phyloP scores from a whole-genome alignment of 495 filamentous ascomycete genomes.

The Xylaria bambusicola region DNA sequence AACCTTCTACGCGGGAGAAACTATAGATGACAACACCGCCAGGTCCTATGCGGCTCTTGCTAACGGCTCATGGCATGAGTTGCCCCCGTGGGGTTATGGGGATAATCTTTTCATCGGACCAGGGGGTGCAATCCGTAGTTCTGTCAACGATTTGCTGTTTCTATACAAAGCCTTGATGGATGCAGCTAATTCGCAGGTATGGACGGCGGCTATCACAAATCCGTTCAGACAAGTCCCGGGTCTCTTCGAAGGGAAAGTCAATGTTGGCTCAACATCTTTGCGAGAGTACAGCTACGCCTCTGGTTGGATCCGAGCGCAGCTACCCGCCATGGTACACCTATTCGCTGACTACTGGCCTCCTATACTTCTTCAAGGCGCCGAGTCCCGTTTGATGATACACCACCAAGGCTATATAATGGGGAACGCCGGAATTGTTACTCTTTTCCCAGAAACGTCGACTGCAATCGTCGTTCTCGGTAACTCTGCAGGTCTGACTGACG shows the following conservation, averaged over 20 bases:
- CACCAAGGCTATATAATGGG: no score
- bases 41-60: conserved; percentile 3
- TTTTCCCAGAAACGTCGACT: no score
- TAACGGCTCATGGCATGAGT: background rate
- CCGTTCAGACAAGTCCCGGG: no score
- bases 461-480: no score
- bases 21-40: background rate
- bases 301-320: background rate
- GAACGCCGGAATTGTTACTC: no score
- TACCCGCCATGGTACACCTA: background rate
- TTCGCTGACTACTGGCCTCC: background rate
- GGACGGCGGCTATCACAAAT: no score
- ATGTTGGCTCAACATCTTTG: background rate
- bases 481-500: no score
- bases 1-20: background rate
- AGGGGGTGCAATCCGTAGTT: conserved; percentile 1
- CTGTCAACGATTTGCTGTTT: background rate
- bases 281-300: background rate
- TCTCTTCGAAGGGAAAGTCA: no score
- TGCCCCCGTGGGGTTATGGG: background rate
- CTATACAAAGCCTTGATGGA: conserved; percentile 1
- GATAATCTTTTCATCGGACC: background rate
- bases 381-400: no score
- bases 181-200: background rate
- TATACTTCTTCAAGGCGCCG: no score